Evolutionary conservation across 345 rosid species (phyloP).

Genomic region (Murraya paniculata): DNA sequence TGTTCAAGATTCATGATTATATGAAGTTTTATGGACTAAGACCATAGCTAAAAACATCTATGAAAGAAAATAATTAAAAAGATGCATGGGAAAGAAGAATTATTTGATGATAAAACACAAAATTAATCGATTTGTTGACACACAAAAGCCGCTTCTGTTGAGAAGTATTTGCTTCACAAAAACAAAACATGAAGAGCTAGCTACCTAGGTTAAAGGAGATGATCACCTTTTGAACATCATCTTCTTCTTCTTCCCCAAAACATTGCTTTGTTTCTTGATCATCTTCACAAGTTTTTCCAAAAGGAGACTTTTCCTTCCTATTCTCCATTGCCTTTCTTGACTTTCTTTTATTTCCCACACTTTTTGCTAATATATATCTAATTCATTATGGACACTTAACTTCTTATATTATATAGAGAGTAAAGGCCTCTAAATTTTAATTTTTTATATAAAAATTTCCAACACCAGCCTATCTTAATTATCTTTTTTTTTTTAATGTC

Average conservation of each 20-base stretch:
- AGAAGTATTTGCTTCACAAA: not conserved
- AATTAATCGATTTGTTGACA: not conserved
- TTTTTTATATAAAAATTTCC: constrained; percentile 1
- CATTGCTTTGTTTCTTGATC: not conserved
- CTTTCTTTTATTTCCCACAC: not conserved
- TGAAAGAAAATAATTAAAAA: not conserved
- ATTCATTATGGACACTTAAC: not conserved
- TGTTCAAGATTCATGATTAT: not conserved
- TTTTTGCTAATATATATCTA: not conserved
- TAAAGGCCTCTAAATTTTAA: constrained; percentile 13
- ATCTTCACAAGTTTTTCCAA: not conserved
- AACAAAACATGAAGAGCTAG: not conserved
- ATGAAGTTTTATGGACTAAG: not conserved
- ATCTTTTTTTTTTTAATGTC: constrained; percentile 12
- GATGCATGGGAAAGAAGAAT: not conserved
- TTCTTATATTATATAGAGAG: not conserved
- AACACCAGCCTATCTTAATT: not conserved
- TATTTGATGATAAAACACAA: not conserved
- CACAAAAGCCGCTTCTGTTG: not conserved
- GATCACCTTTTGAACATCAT: constrained; percentile 5
- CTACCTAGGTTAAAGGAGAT: not conserved
- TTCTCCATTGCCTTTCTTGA: constrained; percentile 1
- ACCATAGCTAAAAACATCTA: not conserved
- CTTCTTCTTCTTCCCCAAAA: constrained; percentile 10
- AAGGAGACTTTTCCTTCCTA: not conserved